Percentiles rank a stretch among this genome's conserved stretches.
phyloP scores from a whole-genome alignment of 176 grass and related monocot species.

The Hordeum marinum region DNA sequence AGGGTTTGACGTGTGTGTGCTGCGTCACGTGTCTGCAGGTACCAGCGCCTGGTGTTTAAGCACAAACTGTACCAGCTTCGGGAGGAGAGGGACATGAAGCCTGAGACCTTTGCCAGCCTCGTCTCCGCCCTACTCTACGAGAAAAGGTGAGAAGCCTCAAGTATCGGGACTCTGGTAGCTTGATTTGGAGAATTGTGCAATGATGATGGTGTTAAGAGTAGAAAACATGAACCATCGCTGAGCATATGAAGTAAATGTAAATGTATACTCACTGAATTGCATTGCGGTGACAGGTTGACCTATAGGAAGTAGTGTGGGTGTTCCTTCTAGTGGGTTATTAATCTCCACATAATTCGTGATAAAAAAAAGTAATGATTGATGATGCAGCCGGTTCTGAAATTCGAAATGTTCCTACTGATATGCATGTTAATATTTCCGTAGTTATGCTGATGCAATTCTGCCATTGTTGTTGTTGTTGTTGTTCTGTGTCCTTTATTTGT shows the following conservation, averaged over 20 bases:
- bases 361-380: background rate
- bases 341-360: background rate
- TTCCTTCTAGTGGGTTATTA: background rate
- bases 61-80: slow-evolving; percentile 73
- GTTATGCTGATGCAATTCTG: background rate
- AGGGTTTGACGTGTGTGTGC: slow-evolving; percentile 15
- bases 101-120: slow-evolving; percentile 70
- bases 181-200: background rate
- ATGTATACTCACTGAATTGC: background rate
- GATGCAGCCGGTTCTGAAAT: background rate
- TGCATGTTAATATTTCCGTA: background rate
- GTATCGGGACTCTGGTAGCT: background rate
- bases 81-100: slow-evolving; percentile 97
- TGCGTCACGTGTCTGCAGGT: slow-evolving; percentile 25
- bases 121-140: slow-evolving; percentile 81
- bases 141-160: slow-evolving; percentile 56
- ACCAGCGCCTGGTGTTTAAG: slow-evolving; percentile 70
- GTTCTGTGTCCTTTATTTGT: background rate
- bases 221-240: background rate
- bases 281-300: background rate
- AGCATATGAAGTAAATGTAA: background rate
- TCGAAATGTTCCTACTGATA: background rate
- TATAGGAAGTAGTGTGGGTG: background rate
- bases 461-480: background rate
- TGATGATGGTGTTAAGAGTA: background rate